Base-by-base conservation (phyloP, 805 yeast genomes). In the Lachancea quebecensis region DNA sequence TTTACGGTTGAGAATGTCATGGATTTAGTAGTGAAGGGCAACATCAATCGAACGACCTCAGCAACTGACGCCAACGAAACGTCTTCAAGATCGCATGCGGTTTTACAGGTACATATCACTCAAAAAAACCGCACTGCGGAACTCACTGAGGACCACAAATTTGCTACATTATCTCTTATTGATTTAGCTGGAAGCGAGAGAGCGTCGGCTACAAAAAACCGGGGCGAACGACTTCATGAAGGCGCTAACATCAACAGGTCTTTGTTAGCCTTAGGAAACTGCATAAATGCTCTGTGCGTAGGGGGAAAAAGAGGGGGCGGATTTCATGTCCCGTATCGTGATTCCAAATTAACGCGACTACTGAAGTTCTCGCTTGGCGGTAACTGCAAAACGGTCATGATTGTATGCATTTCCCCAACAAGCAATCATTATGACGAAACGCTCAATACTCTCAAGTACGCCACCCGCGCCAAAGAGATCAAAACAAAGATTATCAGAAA, bases 151-250 rank as follows among this genome's bases (percentile, higher is more conserved):
- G 74, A 79, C 29, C 90, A 82, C 52, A 78, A 82, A 0, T 81
- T 76, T 65, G 89, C 95, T 0, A 86, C 95, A 0, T 67, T 90
- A 28, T 83, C 93, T 0, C 83, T 91, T 25, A 90, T 91, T 39
- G 98, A 91, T 63, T 67, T 91, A 38, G 98, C 98, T 0, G 98
- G 98, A 4, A 85, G 95, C 64, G 98, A 91, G 66, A 71, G 98
- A 35, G 98, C 98, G 0, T 81, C 93, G 0, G 84, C 93, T 0
- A 89, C 98, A 0, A 79, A 77, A 52, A 91, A 91, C 62, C 66
- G 88, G 38, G 98, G 98, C 0, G 77, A 73, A 28, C 68, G 96
- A 40, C 71, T 91, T 11, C 77, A 78, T 45, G 98, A 91, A 62
- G 97, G 98, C 25, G 98, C 97, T 11, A 87, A 87, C 61, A 91